A percentile compares a stretch with the other conserved stretches of the same genome.
Conservation (phyloP, 768 basidiomycete genomes). For the Tremella fuciformis region DNA sequence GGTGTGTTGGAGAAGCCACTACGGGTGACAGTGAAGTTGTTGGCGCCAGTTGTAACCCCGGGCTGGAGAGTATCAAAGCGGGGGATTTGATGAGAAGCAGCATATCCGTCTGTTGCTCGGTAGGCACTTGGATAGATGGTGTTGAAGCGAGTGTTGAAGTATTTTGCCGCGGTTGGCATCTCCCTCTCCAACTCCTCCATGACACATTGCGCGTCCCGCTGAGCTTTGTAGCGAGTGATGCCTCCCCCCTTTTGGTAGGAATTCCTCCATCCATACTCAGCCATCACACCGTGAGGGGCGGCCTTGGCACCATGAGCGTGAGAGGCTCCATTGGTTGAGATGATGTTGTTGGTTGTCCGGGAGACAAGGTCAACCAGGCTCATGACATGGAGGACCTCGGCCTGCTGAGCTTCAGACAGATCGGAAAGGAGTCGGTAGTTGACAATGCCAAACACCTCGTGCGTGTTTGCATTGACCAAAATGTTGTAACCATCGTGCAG, state of each 20-base stretch:
- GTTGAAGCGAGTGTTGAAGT: constrained; percentile 3
- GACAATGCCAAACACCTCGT: constrained; percentile 10
- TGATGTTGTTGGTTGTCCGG: constrained; percentile 10
- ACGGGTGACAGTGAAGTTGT: constrained; percentile 4
- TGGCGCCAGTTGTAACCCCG: neutral
- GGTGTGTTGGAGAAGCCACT: constrained; percentile 9
- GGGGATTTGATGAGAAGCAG: neutral
- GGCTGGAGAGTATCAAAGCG: neutral
- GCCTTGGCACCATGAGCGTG: constrained; percentile 1
- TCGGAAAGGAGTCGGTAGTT: neutral
- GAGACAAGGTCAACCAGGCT: neutral
- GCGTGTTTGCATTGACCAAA: neutral
- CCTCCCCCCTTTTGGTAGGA: neutral
- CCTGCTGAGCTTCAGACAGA: neutral
- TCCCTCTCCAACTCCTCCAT: neutral
- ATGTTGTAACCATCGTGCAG: constrained; percentile 11
- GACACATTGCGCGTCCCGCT: neutral
- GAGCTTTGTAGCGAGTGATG: neutral
- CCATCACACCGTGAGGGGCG: constrained; percentile 1
- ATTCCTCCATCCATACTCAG: constrained; percentile 5
- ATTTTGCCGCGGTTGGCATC: neutral
- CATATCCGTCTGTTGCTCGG: neutral
- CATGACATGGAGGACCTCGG: constrained; percentile 7
- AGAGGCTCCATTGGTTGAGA: constrained; percentile 10
- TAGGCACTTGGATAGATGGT: neutral